phyloP scores from a whole-genome alignment of 2,329 filamentous ascomycete species.

The Curvularia sp. region DNA sequence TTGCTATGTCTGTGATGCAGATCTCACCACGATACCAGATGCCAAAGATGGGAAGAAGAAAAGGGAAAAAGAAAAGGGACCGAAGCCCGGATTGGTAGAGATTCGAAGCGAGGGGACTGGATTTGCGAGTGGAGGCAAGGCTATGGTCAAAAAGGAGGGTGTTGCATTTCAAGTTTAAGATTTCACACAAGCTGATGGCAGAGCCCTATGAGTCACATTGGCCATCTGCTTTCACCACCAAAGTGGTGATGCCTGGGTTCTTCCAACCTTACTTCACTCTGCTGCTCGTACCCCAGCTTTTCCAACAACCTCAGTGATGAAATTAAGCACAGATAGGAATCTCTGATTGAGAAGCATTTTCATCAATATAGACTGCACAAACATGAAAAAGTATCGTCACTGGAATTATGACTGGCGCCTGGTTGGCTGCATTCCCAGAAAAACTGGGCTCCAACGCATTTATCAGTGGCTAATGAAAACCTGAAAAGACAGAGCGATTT shows the following conservation, averaged over 20 bases:
- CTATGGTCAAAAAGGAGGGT: constrained; percentile 77
- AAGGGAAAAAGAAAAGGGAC: constrained; percentile 62
- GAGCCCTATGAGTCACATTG: neutral
- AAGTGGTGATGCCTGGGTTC: neutral
- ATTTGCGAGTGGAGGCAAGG: constrained; percentile 86
- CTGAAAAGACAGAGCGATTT: no score
- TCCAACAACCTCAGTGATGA: neutral
- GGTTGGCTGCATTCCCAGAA: neutral
- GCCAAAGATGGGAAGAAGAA: constrained; percentile 49
- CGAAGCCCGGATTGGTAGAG: constrained; percentile 76
- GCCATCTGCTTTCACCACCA: neutral
- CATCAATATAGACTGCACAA: neutral
- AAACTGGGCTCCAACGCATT: neutral
- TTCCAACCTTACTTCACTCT: neutral
- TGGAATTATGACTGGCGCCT: neutral
- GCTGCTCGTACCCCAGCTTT: neutral
- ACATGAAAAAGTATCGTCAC: no score
- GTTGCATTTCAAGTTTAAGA: constrained; percentile 72
- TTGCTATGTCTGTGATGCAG: constrained; percentile 88
- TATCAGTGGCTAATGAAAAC: neutral
- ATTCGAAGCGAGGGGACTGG: constrained; percentile 88
- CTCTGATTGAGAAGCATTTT: neutral
- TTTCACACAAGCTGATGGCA: neutral
- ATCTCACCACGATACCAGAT: constrained; percentile 62
- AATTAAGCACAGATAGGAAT: neutral